Evolutionary conservation across 2,329 filamentous ascomycete species (phyloP).

Genomic region (Magnaporthiopsis incrustans): DNA sequence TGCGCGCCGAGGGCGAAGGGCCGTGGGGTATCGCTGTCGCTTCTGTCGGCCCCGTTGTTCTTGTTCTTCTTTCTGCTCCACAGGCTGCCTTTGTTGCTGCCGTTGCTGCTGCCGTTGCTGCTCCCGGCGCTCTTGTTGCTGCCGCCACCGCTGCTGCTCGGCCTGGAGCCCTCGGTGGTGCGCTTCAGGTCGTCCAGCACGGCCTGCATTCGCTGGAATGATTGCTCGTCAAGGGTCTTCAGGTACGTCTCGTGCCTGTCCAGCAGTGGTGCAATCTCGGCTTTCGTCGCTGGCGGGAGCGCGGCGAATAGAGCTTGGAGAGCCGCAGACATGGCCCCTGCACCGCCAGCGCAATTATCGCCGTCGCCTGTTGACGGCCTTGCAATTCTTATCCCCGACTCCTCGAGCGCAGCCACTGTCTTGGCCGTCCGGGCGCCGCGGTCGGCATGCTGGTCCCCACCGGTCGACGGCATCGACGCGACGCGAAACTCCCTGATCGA

Average conservation of each 20-base stretch:
- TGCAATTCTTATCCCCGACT: not conserved
- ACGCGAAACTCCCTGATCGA: constrained; percentile 48
- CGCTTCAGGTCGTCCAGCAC: constrained; percentile 38
- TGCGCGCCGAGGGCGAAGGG: not conserved
- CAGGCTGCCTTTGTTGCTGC: constrained; percentile 9
- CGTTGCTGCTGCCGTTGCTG: not conserved
- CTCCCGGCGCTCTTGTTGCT: constrained; percentile 5
- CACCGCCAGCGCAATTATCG: constrained; percentile 21
- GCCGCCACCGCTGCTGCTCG: constrained; percentile 9
- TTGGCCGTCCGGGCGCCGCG: not conserved
- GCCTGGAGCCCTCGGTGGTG: constrained; percentile 10
- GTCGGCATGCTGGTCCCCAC: constrained; percentile 11
- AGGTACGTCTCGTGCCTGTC: constrained; percentile 57
- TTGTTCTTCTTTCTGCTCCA: not conserved
- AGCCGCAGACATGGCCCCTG: constrained; percentile 27
- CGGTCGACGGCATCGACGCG: constrained; percentile 8
- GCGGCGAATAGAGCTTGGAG: constrained; percentile 34
- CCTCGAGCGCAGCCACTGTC: not conserved
- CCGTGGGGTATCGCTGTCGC: constrained; percentile 10
- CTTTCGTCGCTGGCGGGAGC: constrained; percentile 39
- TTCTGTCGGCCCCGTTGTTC: constrained; percentile 2
- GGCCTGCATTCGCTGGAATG: constrained; percentile 43
- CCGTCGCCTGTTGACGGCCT: not conserved
- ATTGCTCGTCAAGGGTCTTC: constrained; percentile 42
- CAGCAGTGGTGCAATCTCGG: constrained; percentile 40